Evolutionary conservation across 257 asterid species (phyloP).

Genomic region (Buddleja alternifolia): DNA sequence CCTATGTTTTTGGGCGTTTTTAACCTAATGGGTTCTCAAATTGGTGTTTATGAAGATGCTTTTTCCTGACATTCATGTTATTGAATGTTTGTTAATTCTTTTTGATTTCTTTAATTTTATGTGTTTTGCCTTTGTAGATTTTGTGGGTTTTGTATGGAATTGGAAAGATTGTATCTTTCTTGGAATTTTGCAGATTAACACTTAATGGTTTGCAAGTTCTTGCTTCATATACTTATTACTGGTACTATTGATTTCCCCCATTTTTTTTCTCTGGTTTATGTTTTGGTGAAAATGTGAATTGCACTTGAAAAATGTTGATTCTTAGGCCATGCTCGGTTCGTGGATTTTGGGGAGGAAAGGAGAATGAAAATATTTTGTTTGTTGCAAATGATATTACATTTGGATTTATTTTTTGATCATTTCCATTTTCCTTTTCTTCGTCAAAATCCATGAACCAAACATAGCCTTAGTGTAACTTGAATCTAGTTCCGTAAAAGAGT

Average conservation of each 20-base stretch:
- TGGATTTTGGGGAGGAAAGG: too few species aligned
- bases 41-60: slow-evolving; percentile 6
- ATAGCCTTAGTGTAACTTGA: slow-evolving; percentile 10
- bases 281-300: not conserved
- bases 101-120: not conserved
- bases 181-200: not conserved
- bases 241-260: not conserved
- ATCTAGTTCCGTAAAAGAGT: slow-evolving; percentile 13
- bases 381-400: too few species aligned
- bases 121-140: slow-evolving; percentile 11
- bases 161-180: not conserved
- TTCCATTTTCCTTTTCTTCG: too few species aligned
- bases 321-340: too few species aligned
- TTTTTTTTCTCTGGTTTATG: not conserved
- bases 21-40: not conserved
- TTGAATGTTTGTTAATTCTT: not conserved
- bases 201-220: not conserved
- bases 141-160: not conserved
- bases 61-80: not conserved
- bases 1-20: not conserved
- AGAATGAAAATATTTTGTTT: too few species aligned
- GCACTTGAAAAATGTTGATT: slow-evolving; percentile 15
- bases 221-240: slow-evolving; percentile 3
- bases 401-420: too few species aligned
- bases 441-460: too few species aligned